Conservation (phyloP, 257 asterid genomes). For the Scutellaria galericulata region DNA sequence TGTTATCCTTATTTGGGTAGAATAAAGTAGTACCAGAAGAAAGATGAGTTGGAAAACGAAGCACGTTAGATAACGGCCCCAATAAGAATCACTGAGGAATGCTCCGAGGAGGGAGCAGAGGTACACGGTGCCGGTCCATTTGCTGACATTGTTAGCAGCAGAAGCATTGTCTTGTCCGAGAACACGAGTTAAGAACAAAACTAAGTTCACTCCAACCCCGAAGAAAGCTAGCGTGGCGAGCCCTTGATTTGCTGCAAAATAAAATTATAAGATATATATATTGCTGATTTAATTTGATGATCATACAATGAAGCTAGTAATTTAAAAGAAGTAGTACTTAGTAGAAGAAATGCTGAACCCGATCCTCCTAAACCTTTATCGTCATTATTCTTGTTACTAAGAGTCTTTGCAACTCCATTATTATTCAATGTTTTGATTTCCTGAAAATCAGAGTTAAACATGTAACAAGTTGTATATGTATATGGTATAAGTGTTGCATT, state of each 20-base stretch:
- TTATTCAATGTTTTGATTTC: constrained; percentile 30
- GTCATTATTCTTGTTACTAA: constrained; percentile 25
- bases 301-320: too few species aligned
- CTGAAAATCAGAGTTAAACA: constrained; percentile 12
- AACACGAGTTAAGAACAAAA: constrained; percentile 74
- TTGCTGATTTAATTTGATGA: too few species aligned
- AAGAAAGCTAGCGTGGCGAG: constrained; percentile 83
- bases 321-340: constrained; percentile 46
- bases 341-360: constrained; percentile 57
- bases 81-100: constrained; percentile 82
- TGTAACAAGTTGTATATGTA: too few species aligned
- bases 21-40: constrained; percentile 40
- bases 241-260: constrained; percentile 71
- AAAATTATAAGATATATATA: too few species aligned
- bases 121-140: constrained; percentile 86
- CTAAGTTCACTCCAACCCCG: constrained; percentile 85
- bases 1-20: too few species aligned
- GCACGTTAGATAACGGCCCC: constrained; percentile 84
- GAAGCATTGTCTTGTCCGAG: constrained; percentile 69
- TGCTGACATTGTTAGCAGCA: constrained; percentile 85
- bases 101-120: constrained; percentile 82
- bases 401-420: neutral
- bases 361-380: constrained; percentile 53
- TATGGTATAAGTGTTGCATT: too few species aligned
- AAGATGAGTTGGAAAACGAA: constrained; percentile 67